Percentiles rank a stretch among this genome's conserved stretches.
Conservation (phyloP, 75 land plant species). For the Selaginella moellendorffii region DNA sequence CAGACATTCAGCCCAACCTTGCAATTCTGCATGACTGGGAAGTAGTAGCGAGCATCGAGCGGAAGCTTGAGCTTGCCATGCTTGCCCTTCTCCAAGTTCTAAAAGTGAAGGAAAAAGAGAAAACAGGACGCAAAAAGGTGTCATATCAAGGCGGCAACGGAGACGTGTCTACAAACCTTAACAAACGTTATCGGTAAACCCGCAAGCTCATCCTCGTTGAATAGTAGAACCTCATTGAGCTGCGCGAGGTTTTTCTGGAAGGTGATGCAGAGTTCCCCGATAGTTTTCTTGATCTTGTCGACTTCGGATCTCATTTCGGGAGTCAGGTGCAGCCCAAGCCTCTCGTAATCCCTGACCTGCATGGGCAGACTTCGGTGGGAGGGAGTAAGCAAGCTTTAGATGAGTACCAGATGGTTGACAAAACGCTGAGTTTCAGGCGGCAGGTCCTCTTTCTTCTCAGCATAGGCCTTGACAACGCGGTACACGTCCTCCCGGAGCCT, state of each 20-base stretch:
- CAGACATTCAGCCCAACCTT: conserved; percentile 29
- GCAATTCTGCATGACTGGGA: conserved; percentile 67
- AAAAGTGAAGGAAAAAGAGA: conserved; percentile 12
- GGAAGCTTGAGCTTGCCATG: conserved; percentile 54
- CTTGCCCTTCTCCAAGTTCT: conserved; percentile 53
- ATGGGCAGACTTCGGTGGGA: conserved; percentile 8
- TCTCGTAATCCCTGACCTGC: conserved; percentile 85
- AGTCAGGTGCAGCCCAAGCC: conserved; percentile 57
- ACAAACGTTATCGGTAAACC: conserved; percentile 72
- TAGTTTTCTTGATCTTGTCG: conserved; percentile 41
- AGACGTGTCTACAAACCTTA: too few species aligned
- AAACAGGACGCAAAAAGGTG: background rate
- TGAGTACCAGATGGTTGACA: conserved; percentile 52
- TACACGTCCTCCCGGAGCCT: conserved; percentile 92
- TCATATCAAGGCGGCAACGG: too few species aligned
- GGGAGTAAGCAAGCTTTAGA: background rate
- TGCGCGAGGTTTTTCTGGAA: conserved; percentile 59
- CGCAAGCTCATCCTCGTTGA: conserved; percentile 50
- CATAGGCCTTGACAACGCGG: conserved; percentile 61
- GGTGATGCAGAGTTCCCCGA: conserved; percentile 55
- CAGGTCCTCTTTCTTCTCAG: conserved; percentile 41
- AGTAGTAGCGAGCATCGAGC: conserved; percentile 42
- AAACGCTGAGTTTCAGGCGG: conserved; percentile 53
- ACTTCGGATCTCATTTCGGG: conserved; percentile 49
- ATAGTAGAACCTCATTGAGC: conserved; percentile 41